phyloP scores from a whole-genome alignment of 306 rosid genomes.

The Acacia confusa region DNA sequence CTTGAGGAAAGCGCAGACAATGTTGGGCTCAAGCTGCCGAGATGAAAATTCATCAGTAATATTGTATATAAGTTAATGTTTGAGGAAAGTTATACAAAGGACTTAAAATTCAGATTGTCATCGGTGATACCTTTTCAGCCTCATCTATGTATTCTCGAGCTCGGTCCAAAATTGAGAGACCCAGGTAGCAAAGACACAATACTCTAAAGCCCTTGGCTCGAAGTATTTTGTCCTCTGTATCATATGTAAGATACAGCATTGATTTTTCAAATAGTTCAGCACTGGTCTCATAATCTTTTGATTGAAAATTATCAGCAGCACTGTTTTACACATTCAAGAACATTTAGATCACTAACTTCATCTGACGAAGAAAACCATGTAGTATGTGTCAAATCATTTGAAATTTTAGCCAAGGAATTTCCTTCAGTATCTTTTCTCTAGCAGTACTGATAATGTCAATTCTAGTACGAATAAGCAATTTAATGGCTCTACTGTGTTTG shows the following conservation, averaged over 20 bases:
- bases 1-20: slow-evolving; percentile 87
- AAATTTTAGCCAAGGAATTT: background rate
- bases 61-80: background rate
- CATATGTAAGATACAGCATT: slow-evolving; percentile 83
- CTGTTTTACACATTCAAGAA: slow-evolving; percentile 44
- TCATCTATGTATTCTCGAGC: slow-evolving; percentile 86
- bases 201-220: slow-evolving; percentile 91
- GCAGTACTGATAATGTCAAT: background rate
- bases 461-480: background rate
- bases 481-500: background rate
- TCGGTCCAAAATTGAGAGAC: slow-evolving; percentile 80
- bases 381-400: background rate
- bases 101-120: slow-evolving; percentile 22
- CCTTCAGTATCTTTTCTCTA: slow-evolving; percentile 4
- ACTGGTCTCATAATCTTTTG: slow-evolving; percentile 79
- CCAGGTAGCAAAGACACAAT: slow-evolving; percentile 90
- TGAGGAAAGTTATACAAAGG: slow-evolving; percentile 8
- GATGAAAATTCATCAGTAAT: slow-evolving; percentile 30
- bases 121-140: slow-evolving; percentile 76
- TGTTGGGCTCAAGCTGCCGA: slow-evolving; percentile 89
- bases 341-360: slow-evolving; percentile 23
- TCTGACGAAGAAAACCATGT: slow-evolving; percentile 8
- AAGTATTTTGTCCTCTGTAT: slow-evolving; percentile 63
- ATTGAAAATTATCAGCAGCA: slow-evolving; percentile 77
- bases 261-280: slow-evolving; percentile 93